Conservation (phyloP, 108 stramenopile genomes). For the Fragilaria crotonensis region DNA sequence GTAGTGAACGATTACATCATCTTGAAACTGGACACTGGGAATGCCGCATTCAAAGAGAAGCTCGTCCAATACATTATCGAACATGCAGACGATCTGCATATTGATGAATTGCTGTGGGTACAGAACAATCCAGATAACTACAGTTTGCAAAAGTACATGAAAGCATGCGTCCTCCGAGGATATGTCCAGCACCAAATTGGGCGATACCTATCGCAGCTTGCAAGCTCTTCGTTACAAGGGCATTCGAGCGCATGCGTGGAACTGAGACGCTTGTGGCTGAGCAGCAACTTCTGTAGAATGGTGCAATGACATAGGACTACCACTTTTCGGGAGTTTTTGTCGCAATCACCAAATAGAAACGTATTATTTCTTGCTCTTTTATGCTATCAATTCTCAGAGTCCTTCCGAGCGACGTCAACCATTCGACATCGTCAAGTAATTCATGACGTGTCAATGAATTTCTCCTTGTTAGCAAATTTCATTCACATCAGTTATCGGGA, state of each 20-base stretch:
- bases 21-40: not conserved
- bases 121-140: not conserved
- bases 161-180: not conserved
- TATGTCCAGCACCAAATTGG: not conserved
- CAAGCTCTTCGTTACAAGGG: not conserved
- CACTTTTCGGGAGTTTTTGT: no score
- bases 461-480: no score
- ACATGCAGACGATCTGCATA: not conserved
- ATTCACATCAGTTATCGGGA: no score
- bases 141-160: not conserved
- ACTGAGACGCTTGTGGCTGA: no score
- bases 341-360: no score
- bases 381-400: no score
- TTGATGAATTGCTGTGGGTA: not conserved
- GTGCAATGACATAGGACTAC: no score
- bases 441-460: no score
- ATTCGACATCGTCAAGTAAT: no score
- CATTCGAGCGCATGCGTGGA: not conserved
- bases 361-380: no score
- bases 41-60: not conserved
- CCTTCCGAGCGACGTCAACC: no score
- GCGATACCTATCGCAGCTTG: not conserved
- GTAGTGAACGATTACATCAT: constrained; percentile 1
- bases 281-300: no score
- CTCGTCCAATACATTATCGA: not conserved